A percentile compares a stretch with the other conserved stretches of the same genome.
Evolutionary conservation across 2,329 filamentous ascomycete species (phyloP).

Genomic region (Talaromyces funiculosus): DNA sequence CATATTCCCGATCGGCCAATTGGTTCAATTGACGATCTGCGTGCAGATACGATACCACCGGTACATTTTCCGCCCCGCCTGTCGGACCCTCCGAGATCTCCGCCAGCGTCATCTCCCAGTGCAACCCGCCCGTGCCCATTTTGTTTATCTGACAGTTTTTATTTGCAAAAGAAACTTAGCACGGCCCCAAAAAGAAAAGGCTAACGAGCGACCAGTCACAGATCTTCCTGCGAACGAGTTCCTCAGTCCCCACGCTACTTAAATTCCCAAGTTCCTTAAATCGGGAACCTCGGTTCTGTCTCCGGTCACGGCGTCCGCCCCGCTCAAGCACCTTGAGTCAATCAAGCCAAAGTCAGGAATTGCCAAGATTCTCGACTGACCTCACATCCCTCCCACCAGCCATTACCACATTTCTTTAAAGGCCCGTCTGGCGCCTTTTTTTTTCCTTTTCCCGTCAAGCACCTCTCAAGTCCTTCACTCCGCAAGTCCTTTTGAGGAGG

Average conservation of each 20-base stretch:
- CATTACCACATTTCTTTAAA: neutral
- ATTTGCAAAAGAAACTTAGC: conserved; percentile 4
- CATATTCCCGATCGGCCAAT: neutral
- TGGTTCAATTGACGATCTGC: neutral
- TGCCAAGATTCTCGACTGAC: conserved; percentile 9
- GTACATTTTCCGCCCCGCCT: neutral
- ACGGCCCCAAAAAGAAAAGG: neutral
- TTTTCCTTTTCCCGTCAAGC: neutral
- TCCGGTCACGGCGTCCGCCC: conserved; percentile 16
- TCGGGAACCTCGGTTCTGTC: conserved; percentile 5
- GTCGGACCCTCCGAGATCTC: neutral
- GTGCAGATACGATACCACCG: neutral
- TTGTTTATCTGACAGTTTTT: conserved; percentile 7
- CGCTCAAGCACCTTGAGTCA: conserved; percentile 7
- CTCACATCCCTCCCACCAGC: neutral
- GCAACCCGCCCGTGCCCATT: neutral
- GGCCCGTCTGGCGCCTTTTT: neutral
- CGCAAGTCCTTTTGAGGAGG: neutral
- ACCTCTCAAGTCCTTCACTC: neutral
- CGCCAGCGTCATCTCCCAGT: neutral
- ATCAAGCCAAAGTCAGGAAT: neutral
- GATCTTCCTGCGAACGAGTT: neutral
- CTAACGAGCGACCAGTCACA: conserved; percentile 7
- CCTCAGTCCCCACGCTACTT: conserved; percentile 1
- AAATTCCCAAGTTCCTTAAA: neutral